Evolutionary conservation across 139 green algal genomes (phyloP), one percentile per base, ranked within the genome.

Genomic region (Mychonastes homosphaera): DNA sequence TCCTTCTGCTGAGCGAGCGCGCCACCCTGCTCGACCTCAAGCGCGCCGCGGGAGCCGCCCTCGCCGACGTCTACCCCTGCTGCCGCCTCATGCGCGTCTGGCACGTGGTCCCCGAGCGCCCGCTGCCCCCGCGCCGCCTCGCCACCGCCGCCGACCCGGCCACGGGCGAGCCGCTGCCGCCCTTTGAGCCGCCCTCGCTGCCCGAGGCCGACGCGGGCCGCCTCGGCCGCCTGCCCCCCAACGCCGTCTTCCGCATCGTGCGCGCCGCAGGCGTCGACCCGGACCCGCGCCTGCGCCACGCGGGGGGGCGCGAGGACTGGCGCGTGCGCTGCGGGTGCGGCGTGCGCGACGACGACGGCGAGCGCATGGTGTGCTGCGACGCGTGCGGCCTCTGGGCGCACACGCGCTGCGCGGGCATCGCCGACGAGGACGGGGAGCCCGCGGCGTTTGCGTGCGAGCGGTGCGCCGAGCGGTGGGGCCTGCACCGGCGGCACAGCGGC

Each of bases 321-420:
- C 62, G 74, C 33, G 90, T 97, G 38, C 35, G 56, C 27, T 95
- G 87, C 68, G 30, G 30, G 6, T 95, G 87, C 63, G 85, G 86
- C 21, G 79, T 75, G 8, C 40, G 43, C 15, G 91, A 97, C 61
- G 91, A 98, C 60, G 91, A 98, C 65, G 91, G 91, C 21, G 91
- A 96, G 71, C 74, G 84, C 44, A 98, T 98, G 91, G 73, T 96
- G n/a, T 67, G 68, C 1, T 98, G 91, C 65, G 91, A 97, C 62
- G 51, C 33, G 18, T 98, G 91, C 61, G 74, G 71, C 32, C 50
- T 82, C 16, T 96, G 89, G 89, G 76, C 87, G 70, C 89, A 96
- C 79, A 90, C 83, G 3, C 76, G 87, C 32, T 96, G 89, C 73
- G 70, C 76, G 18, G 73, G 79, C 21, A 79, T 92, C 9, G 34